These are phyloP conservation scores for Vitis vinifera DNA, from an alignment of 164 flowering plant species.

Conservation along the genomic window DNA sequence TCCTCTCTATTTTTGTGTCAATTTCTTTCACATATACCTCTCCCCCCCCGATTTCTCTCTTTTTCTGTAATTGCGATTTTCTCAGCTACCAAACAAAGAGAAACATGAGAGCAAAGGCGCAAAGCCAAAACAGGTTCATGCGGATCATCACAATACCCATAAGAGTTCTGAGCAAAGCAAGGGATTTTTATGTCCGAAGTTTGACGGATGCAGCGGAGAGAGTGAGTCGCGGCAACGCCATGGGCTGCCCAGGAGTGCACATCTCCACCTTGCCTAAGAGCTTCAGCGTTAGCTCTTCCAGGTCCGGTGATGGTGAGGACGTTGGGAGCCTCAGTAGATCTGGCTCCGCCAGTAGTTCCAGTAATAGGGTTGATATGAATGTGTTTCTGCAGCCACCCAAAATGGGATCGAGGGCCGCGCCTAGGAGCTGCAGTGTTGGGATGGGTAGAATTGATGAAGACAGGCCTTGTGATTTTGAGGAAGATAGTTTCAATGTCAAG, in stretches of 20 bases:
- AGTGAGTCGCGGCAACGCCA: constrained; percentile 8
- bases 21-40: not conserved
- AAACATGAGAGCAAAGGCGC: constrained; percentile 17
- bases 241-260: not conserved
- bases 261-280: constrained; percentile 41
- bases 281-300: constrained; percentile 38
- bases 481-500: constrained; percentile 2
- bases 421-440: constrained; percentile 59
- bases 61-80: not conserved
- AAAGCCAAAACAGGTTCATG: constrained; percentile 35
- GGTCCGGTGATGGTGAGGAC: constrained; percentile 37
- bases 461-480: constrained; percentile 40
- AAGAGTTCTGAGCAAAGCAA: constrained; percentile 39
- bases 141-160: constrained; percentile 41
- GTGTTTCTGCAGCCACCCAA: not conserved
- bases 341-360: constrained; percentile 39
- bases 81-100: not conserved
- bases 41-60: not conserved
- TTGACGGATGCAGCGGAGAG: constrained; percentile 28
- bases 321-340: constrained; percentile 53
- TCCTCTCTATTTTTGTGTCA: not conserved
- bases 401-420: constrained; percentile 21
- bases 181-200: constrained; percentile 54
- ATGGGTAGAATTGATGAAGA: constrained; percentile 83
- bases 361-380: constrained; percentile 22